phyloP scores from a whole-genome alignment of 441 rosid species.

The Adansonia gregorii region DNA sequence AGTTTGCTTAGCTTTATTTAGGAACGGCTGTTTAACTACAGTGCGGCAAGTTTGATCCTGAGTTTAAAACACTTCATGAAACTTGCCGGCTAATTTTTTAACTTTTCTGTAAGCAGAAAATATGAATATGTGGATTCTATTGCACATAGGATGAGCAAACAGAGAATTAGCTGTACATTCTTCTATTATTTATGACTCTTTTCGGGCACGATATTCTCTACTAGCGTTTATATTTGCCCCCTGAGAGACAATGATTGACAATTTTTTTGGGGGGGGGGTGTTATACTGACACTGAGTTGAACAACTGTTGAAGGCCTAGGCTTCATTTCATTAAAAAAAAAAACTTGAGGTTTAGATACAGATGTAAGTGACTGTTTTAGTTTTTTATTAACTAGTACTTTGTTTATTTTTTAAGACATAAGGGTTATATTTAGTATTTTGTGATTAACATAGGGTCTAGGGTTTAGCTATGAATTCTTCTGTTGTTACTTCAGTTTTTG shows the following conservation, averaged over 20 bases:
- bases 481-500: neutral
- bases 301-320: neutral
- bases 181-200: neutral
- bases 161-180: neutral
- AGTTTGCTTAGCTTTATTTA: neutral
- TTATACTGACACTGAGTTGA: neutral
- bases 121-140: neutral
- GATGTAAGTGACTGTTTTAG: neutral
- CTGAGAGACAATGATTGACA: neutral
- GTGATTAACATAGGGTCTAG: neutral
- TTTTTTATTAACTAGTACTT: slow-evolving; percentile 12
- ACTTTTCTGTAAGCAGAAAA: neutral
- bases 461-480: neutral
- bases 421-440: neutral
- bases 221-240: neutral
- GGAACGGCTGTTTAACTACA: neutral
- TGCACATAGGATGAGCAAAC: neutral
- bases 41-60: neutral
- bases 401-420: slow-evolving; percentile 5
- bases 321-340: neutral
- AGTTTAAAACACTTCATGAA: neutral
- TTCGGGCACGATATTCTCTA: neutral
- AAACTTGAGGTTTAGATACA: neutral
- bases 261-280: neutral
- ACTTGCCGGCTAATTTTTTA: neutral